phyloP scores from a whole-genome alignment of 176 grass and related monocot genomes.

The Zea luxurians region DNA sequence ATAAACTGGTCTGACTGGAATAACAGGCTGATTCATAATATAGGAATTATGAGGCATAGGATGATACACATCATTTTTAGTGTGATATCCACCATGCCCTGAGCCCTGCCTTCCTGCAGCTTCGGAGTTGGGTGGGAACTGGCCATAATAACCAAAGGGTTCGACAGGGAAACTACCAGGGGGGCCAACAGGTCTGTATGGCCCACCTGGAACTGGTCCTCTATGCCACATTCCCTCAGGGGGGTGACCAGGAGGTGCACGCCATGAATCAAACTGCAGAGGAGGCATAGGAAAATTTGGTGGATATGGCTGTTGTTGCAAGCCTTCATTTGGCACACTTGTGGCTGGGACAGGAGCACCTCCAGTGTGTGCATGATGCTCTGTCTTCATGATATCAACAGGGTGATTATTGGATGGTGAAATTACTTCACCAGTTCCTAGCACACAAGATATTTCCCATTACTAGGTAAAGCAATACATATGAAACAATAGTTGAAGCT shows the following conservation, averaged over 20 bases:
- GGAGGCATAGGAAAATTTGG: constrained; percentile 46
- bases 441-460: constrained; percentile 34
- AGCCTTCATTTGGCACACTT: constrained; percentile 45
- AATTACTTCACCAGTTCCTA: constrained; percentile 48
- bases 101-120: constrained; percentile 46
- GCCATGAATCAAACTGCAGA: constrained; percentile 79
- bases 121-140: constrained; percentile 60
- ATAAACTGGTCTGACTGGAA: constrained; percentile 66
- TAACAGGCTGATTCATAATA: constrained; percentile 68
- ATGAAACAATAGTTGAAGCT: constrained; percentile 19
- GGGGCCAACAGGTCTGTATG: constrained; percentile 53
- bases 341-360: constrained; percentile 34
- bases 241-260: constrained; percentile 50
- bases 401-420: constrained; percentile 37
- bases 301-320: constrained; percentile 49
- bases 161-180: constrained; percentile 64
- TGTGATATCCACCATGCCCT: constrained; percentile 52
- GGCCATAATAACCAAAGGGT: constrained; percentile 70
- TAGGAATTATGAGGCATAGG: constrained; percentile 60
- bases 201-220: constrained; percentile 54
- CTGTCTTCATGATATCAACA: constrained; percentile 62
- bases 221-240: constrained; percentile 80
- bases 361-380: constrained; percentile 44
- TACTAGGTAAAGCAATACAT: constrained; percentile 11
- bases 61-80: constrained; percentile 63